Evolutionary conservation across 2,329 filamentous ascomycete genomes (phyloP).

Genomic region (Ophiostoma ips): DNA sequence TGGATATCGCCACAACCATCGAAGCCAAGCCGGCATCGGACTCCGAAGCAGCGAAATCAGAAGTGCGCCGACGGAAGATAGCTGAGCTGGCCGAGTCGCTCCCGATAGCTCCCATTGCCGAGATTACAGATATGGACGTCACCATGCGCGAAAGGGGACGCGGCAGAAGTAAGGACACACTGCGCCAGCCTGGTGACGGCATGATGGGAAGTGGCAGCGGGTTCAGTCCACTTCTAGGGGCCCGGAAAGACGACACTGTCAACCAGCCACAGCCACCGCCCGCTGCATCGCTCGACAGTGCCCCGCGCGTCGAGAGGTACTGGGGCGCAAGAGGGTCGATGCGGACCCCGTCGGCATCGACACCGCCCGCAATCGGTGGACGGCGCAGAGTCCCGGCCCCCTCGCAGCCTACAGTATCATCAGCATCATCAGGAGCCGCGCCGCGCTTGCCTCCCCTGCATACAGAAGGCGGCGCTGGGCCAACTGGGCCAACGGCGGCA

Average conservation of each 20-base stretch:
- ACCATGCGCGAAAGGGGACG: no score
- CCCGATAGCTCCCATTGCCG: slow-evolving; percentile 34
- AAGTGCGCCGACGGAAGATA: slow-evolving; percentile 43
- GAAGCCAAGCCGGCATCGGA: no score
- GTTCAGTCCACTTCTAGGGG: no score
- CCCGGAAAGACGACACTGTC: background rate
- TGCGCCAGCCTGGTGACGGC: no score
- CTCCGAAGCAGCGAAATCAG: no score
- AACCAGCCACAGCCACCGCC: background rate
- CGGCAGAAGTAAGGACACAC: no score
- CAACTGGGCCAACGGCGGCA: no score
- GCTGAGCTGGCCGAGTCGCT: slow-evolving; percentile 45
- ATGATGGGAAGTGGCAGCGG: no score
- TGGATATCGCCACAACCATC: no score
- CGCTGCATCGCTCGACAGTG: background rate
- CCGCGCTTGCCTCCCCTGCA: no score
- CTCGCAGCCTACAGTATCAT: slow-evolving; percentile 14
- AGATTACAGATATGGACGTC: slow-evolving; percentile 6
- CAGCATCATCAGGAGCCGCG: slow-evolving; percentile 2
- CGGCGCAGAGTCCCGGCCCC: slow-evolving; percentile 14
- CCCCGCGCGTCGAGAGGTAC: background rate
- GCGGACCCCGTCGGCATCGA: slow-evolving; percentile 31
- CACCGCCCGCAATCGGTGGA: slow-evolving; percentile 33
- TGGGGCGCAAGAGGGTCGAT: slow-evolving; percentile 5
- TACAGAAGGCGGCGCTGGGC: no score